Evolutionary conservation across 2,329 filamentous ascomycete genomes (phyloP), one percentile per base, ranked within the genome.

Genomic region (Diplodia scrobiculata): DNA sequence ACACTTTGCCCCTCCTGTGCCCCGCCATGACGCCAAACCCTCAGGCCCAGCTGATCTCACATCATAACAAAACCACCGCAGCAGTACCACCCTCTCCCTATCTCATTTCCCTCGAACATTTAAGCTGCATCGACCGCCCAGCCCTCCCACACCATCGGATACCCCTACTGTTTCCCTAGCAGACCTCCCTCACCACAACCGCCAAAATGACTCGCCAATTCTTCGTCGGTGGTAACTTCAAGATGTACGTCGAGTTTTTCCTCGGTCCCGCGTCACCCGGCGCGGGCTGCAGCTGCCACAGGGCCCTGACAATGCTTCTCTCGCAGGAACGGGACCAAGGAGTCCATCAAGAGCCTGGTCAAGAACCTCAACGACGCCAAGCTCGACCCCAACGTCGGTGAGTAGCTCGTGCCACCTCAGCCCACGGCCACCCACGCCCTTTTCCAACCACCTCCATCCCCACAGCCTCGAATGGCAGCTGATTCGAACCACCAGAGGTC

Each of bases 151-250:
- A 3, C 3, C 45, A 36, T 19, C 29, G 13, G 41, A 65, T 29
- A 51, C 41, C 52, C 63, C 63, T 36, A 58, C 45, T 41, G 27
- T 29, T 50, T 48, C 21, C 14, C 45, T 5, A 38, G 38, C 32
- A 58, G 27, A 67, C 36, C 51, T 21, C 32, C 5, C 5, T 5
- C 29, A 13, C 17, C 34, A 41, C 66, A 70, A 27, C 67, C 69
- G 78, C 82, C 86, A 91, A 77, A 76, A 97, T 96, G 92, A 86
- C 89, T 86, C 92, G 92, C 85, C 90, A 92, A 85, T 97, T 96
- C 86, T 96, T 97, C 81, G 91, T 97, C 80, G 93, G 93, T 81
- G 93, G 93, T 79, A 99, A 99, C 89, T 98, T 98, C 85, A 98
- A 99, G 87, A 98, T 98, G 93, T 96, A 83, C 78, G 86, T 79